Evolutionary conservation across 148 eudicot species (phyloP), one percentile per base, ranked within the genome.

Genomic region (Chenopodium album): DNA sequence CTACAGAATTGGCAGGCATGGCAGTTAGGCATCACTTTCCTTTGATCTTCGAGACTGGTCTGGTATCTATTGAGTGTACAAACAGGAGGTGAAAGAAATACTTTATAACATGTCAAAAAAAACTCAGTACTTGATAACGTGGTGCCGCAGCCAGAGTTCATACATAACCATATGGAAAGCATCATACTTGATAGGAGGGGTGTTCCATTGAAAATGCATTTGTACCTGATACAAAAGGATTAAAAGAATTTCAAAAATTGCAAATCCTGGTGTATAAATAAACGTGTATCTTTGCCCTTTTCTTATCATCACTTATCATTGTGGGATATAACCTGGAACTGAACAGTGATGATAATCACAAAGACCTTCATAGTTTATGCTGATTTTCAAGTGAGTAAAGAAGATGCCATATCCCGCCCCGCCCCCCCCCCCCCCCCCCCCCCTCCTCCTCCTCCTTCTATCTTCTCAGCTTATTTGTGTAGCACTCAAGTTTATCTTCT

Each of bases 141-240:
- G 94, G 74, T 87, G 97, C 37, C 94, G 89, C 59, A 90, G 72
- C 97, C 97, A 91, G 26, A 92, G 92, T 78, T 92, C 97, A 50
- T 92, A 91, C 94, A 92, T 89, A 37, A 91, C 89, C 94, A 91
- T 91, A 82, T 92, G 94, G 77, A 91, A 92, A 67, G 94, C 94
- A 81, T 92, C 93, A 80, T 89, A 79, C 80, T 84, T 89, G 76
- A 84, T 73, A 48, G 96, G 90, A 71, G 96, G 96, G 19, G 91
- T 78, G 82, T 92, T 92, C 93, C 96, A 90, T 71, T 91, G 96
- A 85, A 90, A 90, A 83, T 90, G 92, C 90, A 89, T 92, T 85
- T 92, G 96, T 65, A 89, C 83, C 96, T 92, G 89, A 79, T 44
- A 54, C 47, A 65, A 68, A 68, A 50, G 44, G 75, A 41, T 46